phyloP scores from a whole-genome alignment of 2,329 filamentous ascomycete species.

The Bisporella sp. region DNA sequence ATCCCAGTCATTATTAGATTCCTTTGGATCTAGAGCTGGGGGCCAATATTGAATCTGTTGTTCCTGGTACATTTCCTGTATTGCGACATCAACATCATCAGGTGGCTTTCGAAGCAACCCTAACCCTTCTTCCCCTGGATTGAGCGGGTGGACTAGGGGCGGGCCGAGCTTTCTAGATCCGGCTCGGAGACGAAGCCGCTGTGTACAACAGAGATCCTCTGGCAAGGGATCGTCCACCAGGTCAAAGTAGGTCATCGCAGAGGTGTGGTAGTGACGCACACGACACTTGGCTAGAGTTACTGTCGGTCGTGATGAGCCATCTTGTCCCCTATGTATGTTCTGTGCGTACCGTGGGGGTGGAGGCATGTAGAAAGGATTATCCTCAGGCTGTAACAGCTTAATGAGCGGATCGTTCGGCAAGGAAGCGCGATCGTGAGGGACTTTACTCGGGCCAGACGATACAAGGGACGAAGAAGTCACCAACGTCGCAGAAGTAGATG shows the following conservation, averaged over 20 bases:
- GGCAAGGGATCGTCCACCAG: conserved; percentile 44
- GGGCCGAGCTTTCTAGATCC: conserved; percentile 36
- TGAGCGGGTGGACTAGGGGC: conserved; percentile 8
- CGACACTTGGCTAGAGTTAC: conserved; percentile 48
- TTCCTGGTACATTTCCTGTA: conserved; percentile 20
- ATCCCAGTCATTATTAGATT: conserved; percentile 23
- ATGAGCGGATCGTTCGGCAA: conserved; percentile 20
- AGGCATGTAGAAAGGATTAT: conserved; percentile 32
- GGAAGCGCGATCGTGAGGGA: conserved; percentile 5
- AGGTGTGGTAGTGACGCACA: conserved; percentile 46
- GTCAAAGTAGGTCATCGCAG: conserved; percentile 50
- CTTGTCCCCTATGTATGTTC: conserved; percentile 42
- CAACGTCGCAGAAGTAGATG: conserved; percentile 4
- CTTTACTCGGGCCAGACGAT: neutral
- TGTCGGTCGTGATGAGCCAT: conserved; percentile 32
- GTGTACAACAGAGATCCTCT: conserved; percentile 26
- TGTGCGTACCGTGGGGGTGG: conserved; percentile 32
- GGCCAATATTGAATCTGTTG: conserved; percentile 30
- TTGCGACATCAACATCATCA: conserved; percentile 11
- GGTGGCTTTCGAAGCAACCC: conserved; percentile 10
- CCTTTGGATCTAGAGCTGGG: conserved; percentile 13
- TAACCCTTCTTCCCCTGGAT: neutral
- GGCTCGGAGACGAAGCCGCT: conserved; percentile 41
- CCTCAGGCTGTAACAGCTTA: conserved; percentile 15
- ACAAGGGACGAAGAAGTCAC: neutral